Percentiles rank a stretch among this genome's conserved stretches.
These are phyloP conservation scores for Blastocystis sp. DNA, from an alignment of 352 stramenopile genomes.

Conservation along the genomic window DNA sequence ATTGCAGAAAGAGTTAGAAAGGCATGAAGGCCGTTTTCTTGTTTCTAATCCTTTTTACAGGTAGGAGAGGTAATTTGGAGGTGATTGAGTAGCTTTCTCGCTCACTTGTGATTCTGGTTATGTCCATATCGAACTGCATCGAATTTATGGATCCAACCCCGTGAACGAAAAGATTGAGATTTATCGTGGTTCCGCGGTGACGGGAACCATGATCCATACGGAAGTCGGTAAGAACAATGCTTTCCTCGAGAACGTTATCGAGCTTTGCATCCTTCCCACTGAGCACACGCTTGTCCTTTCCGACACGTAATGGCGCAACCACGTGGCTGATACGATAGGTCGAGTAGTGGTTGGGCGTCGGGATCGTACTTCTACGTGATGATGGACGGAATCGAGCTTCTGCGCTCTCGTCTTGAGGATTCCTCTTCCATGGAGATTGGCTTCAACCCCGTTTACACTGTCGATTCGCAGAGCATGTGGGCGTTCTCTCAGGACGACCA, in stretches of 20 bases:
- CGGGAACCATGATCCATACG: constrained; percentile 21
- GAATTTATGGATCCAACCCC: constrained; percentile 48
- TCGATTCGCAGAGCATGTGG: background rate
- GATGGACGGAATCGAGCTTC: constrained; percentile 42
- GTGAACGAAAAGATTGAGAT: constrained; percentile 53
- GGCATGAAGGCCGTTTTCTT: constrained; percentile 3
- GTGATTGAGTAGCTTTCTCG: constrained; percentile 27
- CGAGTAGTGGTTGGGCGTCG: background rate
- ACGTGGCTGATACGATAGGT: background rate
- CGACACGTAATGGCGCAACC: background rate
- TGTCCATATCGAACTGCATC: background rate
- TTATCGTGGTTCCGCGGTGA: background rate
- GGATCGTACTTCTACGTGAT: constrained; percentile 50
- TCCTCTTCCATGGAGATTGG: background rate
- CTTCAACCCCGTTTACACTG: constrained; percentile 30
- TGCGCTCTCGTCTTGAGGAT: constrained; percentile 29
- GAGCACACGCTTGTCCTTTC: constrained; percentile 26
- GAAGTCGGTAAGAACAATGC: constrained; percentile 33
- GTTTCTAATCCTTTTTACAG: constrained; percentile 46
- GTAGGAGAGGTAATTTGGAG: background rate
- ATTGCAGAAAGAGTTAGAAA: background rate
- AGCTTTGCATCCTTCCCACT: constrained; percentile 13
- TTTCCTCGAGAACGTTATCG: constrained; percentile 20
- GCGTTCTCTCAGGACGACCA: background rate
- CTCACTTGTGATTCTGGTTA: background rate